Conservation (phyloP, 306 rosid genomes). For the Gynostemma pentaphyllum region DNA sequence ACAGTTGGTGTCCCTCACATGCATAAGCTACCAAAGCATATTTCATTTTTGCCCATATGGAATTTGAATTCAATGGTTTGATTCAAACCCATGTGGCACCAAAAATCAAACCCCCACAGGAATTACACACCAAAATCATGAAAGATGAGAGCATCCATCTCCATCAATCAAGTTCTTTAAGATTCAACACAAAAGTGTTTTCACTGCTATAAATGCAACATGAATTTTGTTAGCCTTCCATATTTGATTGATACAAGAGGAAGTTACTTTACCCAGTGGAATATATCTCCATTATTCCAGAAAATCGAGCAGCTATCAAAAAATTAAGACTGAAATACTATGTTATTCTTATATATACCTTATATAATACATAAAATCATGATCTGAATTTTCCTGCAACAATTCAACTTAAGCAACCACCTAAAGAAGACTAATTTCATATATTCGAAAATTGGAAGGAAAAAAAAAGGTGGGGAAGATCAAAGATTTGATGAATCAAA, state of each 20-base stretch:
- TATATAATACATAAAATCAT: neutral
- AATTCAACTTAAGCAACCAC: neutral
- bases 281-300: neutral
- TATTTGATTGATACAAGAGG: no score
- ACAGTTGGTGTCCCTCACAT: slow-evolving; percentile 7
- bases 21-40: neutral
- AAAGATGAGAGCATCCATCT: neutral
- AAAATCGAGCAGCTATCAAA: neutral
- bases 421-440: neutral
- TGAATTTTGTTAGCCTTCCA: no score
- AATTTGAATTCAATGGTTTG: neutral
- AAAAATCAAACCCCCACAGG: neutral
- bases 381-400: neutral
- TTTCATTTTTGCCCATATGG: slow-evolving; percentile 2
- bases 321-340: neutral
- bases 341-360: neutral
- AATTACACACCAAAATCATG: neutral
- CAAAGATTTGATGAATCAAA: neutral
- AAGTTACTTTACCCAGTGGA: no score
- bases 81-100: slow-evolving; percentile 4
- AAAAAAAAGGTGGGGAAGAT: neutral
- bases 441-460: neutral
- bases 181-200: neutral
- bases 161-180: neutral
- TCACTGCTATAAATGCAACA: no score